These are phyloP conservation scores for Mortierella sp. DNA, from an alignment of 371 early-diverging fungal genomes.

Conservation along the genomic window DNA sequence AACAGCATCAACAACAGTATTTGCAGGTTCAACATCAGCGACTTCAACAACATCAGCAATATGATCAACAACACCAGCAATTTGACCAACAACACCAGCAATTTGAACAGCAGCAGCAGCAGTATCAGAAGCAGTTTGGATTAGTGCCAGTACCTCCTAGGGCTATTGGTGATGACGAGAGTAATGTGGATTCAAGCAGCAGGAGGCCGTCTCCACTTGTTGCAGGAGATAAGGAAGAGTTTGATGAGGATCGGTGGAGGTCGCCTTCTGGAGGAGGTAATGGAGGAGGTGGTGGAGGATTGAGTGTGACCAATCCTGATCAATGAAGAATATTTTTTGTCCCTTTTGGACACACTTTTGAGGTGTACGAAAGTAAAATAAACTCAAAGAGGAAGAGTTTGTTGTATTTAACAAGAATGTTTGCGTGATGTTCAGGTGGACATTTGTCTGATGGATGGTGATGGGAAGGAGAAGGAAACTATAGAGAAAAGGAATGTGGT, in stretches of 20 bases:
- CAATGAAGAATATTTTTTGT: background rate
- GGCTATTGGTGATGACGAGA: background rate
- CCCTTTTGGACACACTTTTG: background rate
- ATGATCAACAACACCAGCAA: background rate
- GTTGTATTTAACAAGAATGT: no score
- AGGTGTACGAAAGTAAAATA: background rate
- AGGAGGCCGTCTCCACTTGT: background rate
- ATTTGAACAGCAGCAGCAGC: background rate
- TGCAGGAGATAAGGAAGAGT: background rate
- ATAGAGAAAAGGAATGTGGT: no score
- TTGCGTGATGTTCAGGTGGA: no score
- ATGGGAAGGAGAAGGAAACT: no score
- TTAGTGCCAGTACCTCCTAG: background rate
- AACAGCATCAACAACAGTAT: no score
- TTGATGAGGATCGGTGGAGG: background rate
- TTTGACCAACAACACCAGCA: background rate
- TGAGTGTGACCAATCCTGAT: background rate
- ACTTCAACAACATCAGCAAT: background rate
- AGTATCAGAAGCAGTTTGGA: background rate
- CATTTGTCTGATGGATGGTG: no score
- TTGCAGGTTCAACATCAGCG: background rate
- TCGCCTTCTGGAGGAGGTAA: background rate
- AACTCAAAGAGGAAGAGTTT: background rate
- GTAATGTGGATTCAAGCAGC: background rate
- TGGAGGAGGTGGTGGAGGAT: background rate